Conservation (phyloP, 1,284 basidiomycete genomes). For the Laetiporus sulphureus region DNA sequence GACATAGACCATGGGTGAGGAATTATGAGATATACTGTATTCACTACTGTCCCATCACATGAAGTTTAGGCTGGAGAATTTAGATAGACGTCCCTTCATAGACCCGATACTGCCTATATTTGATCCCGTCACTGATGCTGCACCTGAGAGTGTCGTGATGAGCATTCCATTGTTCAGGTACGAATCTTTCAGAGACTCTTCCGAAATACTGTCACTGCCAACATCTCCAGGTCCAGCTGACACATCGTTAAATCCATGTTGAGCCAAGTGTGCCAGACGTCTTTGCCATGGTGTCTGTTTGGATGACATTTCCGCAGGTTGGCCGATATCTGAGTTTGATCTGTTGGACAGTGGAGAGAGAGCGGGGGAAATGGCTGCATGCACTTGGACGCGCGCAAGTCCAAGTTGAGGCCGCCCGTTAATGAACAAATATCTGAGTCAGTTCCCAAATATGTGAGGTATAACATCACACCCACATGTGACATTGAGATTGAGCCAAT, state of each 20-base stretch:
- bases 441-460: neutral
- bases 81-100: conserved; percentile 51
- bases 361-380: conserved; percentile 27
- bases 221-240: conserved; percentile 63
- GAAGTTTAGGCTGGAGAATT: conserved; percentile 67
- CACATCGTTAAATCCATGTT: conserved; percentile 75
- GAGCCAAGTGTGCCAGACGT: conserved; percentile 71
- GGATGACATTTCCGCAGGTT: conserved; percentile 21
- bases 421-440: neutral
- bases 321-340: conserved; percentile 14
- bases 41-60: conserved; percentile 43
- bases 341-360: conserved; percentile 30
- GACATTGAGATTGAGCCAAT: conserved; percentile 1
- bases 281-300: conserved; percentile 73
- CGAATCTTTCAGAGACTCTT: conserved; percentile 65
- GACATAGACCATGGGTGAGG: neutral
- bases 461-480: neutral
- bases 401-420: conserved; percentile 14
- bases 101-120: conserved; percentile 33
- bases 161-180: conserved; percentile 45
- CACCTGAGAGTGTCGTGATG: conserved; percentile 21
- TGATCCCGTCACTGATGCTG: conserved; percentile 27
- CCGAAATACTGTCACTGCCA: conserved; percentile 50
- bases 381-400: conserved; percentile 15
- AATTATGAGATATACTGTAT: neutral